phyloP scores from a whole-genome alignment of 2,329 filamentous ascomycete genomes.

The Epichloe amarillans region DNA sequence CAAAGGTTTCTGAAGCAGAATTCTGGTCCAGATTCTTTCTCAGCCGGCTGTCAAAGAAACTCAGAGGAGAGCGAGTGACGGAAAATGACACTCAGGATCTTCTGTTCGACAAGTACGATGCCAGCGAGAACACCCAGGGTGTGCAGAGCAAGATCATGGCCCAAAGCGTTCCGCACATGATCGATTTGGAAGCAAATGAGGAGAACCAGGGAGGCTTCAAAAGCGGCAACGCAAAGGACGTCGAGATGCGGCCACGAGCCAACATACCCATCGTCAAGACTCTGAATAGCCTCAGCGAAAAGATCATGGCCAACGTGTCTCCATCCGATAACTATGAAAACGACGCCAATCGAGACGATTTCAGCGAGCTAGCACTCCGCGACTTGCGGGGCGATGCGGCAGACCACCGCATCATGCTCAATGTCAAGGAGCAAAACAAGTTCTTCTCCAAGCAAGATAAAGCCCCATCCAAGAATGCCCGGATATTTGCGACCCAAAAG shows the following conservation, averaged over 20 bases:
- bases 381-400: conserved; percentile 66
- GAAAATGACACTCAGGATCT: conserved; percentile 66
- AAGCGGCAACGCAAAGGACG: conserved; percentile 72
- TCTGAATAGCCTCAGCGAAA: conserved; percentile 82
- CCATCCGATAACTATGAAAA: conserved; percentile 59
- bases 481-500: conserved; percentile 54
- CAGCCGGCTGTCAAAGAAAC: conserved; percentile 76
- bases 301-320: conserved; percentile 78
- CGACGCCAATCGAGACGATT: conserved; percentile 57
- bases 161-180: conserved; percentile 69
- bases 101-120: conserved; percentile 76
- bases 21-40: conserved; percentile 96
- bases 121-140: conserved; percentile 48
- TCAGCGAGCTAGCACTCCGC: conserved; percentile 59
- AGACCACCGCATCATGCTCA: conserved; percentile 68
- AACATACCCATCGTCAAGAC: conserved; percentile 83
- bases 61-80: conserved; percentile 76
- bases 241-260: conserved; percentile 72
- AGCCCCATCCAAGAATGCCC: conserved; percentile 28
- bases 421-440: conserved; percentile 73
- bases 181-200: conserved; percentile 89
- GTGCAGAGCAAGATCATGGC: conserved; percentile 42
- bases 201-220: conserved; percentile 74
- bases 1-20: conserved; percentile 60
- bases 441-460: conserved; percentile 58